Evolutionary conservation across 2,329 filamentous ascomycete species (phyloP).

Genomic region (Penicillium sp.): DNA sequence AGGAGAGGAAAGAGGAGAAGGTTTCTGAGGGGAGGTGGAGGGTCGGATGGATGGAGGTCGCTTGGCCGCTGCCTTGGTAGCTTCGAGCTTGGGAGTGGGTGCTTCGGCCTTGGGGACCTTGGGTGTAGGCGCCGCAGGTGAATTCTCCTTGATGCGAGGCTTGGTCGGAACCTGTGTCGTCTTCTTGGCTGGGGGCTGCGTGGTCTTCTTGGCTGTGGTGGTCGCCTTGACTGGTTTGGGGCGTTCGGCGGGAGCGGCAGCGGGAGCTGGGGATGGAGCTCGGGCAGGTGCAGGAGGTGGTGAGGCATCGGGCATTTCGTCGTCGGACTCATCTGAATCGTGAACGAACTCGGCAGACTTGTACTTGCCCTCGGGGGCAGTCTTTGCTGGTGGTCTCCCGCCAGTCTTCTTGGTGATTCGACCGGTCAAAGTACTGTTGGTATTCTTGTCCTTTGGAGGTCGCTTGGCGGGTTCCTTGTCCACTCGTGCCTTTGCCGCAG

Average conservation of each 20-base stretch:
- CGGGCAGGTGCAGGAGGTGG: slow-evolving; percentile 17
- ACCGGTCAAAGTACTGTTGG: slow-evolving; percentile 55
- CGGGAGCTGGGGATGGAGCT: slow-evolving; percentile 4
- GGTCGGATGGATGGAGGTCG: slow-evolving; percentile 44
- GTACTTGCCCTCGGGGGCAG: slow-evolving; percentile 49
- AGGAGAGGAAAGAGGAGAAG: slow-evolving; percentile 66
- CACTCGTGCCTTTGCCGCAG: slow-evolving; percentile 46
- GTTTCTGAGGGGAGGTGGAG: slow-evolving; percentile 64
- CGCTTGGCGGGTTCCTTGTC: slow-evolving; percentile 46
- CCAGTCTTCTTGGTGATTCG: slow-evolving; percentile 55
- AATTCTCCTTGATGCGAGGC: slow-evolving; percentile 29
- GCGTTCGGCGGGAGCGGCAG: slow-evolving; percentile 30
- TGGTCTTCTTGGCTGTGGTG: slow-evolving; percentile 28
- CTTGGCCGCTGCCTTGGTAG: slow-evolving; percentile 44
- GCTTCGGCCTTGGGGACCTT: slow-evolving; percentile 35
- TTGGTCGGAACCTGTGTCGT: slow-evolving; percentile 25
- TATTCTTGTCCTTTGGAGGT: slow-evolving; percentile 55
- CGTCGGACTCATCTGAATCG: slow-evolving; percentile 58
- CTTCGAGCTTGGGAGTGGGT: slow-evolving; percentile 34
- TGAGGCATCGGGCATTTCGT: slow-evolving; percentile 47
- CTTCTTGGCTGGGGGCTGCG: slow-evolving; percentile 26
- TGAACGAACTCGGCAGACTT: slow-evolving; percentile 62
- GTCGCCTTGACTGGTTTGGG: slow-evolving; percentile 25
- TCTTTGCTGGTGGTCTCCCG: slow-evolving; percentile 44
- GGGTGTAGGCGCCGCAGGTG: slow-evolving; percentile 32